These are phyloP conservation scores for Pleomassaria siparia DNA, from an alignment of 2,329 filamentous ascomycete genomes.

Conservation along the genomic window DNA sequence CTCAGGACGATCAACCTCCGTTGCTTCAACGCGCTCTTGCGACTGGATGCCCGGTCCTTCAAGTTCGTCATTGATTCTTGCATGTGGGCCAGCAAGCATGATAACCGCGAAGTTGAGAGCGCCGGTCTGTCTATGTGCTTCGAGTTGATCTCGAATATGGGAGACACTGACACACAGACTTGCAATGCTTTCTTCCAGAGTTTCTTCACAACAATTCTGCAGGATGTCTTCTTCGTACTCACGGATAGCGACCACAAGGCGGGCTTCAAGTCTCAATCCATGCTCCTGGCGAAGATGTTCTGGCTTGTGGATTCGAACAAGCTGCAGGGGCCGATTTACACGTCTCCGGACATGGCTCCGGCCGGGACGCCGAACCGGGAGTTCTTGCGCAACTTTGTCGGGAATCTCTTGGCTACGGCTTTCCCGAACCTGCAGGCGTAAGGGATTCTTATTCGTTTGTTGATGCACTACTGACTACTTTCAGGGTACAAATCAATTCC, in stretches of 20 bases:
- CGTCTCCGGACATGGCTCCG: conserved; percentile 72
- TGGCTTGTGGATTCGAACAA: conserved; percentile 90
- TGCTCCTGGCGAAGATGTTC: conserved; percentile 92
- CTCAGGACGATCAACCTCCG: conserved; percentile 94
- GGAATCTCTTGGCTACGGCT: conserved; percentile 79
- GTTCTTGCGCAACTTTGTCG: conserved; percentile 86
- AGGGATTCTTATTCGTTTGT: conserved; percentile 43
- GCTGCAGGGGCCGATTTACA: conserved; percentile 90
- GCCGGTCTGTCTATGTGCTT: conserved; percentile 98
- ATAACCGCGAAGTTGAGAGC: conserved; percentile 96
- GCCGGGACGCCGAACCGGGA: conserved; percentile 85
- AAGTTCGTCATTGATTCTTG: conserved; percentile 99
- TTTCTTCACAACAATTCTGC: conserved; percentile 92
- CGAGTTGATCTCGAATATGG: conserved; percentile 96
- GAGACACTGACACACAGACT: conserved; percentile 81
- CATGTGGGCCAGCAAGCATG: conserved; percentile 99
- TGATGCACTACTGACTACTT: conserved; percentile 27
- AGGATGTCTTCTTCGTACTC: conserved; percentile 97
- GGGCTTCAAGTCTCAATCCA: conserved; percentile 96
- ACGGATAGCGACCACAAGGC: conserved; percentile 98
- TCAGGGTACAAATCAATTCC: conserved; percentile 77
- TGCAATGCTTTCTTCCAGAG: conserved; percentile 97
- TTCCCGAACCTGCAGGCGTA: conserved; percentile 92
- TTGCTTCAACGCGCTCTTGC: conserved; percentile 92
- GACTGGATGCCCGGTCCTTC: conserved; percentile 94